phyloP scores from a whole-genome alignment of 2,329 filamentous ascomycete species.

The Cladophialophora psammophila region DNA sequence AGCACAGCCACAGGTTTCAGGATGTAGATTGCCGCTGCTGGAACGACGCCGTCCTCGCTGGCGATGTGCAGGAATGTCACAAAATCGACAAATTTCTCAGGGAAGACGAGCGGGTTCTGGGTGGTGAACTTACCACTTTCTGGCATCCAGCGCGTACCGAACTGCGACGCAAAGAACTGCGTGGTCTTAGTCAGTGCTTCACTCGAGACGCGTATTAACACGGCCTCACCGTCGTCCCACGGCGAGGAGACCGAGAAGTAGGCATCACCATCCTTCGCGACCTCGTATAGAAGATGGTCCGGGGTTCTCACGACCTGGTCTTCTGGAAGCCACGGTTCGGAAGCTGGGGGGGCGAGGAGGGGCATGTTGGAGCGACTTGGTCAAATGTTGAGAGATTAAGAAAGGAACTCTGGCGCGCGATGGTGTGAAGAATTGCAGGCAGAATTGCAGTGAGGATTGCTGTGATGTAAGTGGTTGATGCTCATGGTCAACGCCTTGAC shows the following conservation, averaged over 20 bases:
- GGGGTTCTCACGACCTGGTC: not conserved
- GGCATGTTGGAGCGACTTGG: not conserved
- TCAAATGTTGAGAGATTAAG: no score
- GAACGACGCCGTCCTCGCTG: not conserved
- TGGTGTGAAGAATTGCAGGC: no score
- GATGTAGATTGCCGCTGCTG: not conserved
- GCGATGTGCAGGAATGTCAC: conserved; percentile 7
- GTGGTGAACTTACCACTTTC: conserved; percentile 1
- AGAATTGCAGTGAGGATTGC: no score
- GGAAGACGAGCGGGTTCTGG: not conserved
- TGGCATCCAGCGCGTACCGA: not conserved
- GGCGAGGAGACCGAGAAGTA: not conserved
- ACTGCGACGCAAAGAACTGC: not conserved
- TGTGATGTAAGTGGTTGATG: not conserved
- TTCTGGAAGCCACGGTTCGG: not conserved
- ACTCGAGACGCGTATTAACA: conserved; percentile 1
- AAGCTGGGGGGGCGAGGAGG: not conserved
- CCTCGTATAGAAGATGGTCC: not conserved
- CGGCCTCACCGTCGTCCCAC: not conserved
- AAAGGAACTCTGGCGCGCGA: no score
- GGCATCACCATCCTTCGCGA: conserved; percentile 6
- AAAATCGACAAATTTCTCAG: not conserved
- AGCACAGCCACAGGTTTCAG: not conserved
- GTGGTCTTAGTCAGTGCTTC: not conserved
- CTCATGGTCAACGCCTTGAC: not conserved